A percentile compares a stretch with the other conserved stretches of the same genome.
These are phyloP conservation scores for Epichloe uncinata DNA, from an alignment of 2,329 filamentous ascomycete species.

Conservation along the genomic window DNA sequence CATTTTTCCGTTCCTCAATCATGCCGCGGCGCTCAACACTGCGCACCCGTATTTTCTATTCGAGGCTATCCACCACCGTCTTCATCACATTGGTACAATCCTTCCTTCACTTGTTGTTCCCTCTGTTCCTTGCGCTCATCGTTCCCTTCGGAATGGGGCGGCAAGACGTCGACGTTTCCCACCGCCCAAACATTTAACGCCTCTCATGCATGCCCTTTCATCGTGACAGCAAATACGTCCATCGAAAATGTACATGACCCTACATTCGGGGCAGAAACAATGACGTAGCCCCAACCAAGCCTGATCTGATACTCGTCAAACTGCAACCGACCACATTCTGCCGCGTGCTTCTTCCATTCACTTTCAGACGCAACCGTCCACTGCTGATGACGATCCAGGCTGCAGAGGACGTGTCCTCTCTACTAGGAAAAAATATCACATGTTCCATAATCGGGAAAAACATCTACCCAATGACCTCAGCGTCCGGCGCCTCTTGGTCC, in stretches of 20 bases:
- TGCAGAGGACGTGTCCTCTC: background rate
- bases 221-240: constrained; percentile 8
- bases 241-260: constrained; percentile 10
- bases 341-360: background rate
- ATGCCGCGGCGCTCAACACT: background rate
- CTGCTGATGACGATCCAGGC: background rate
- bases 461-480: constrained; percentile 22
- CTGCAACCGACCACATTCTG: background rate
- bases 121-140: background rate
- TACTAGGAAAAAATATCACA: background rate
- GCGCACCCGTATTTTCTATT: background rate
- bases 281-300: background rate
- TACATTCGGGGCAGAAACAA: background rate
- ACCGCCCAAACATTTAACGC: constrained; percentile 3
- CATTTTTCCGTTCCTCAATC: background rate
- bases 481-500: constrained; percentile 24
- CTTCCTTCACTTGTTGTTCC: background rate
- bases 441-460: background rate
- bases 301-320: background rate
- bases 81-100: background rate
- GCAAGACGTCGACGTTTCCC: background rate
- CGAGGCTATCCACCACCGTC: background rate
- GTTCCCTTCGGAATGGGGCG: no score
- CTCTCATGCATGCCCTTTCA: constrained; percentile 11
- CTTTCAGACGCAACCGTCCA: background rate